A percentile compares a stretch with the other conserved stretches of the same genome.
Conservation (phyloP, 2,329 filamentous ascomycete species). For the Metarhizium brunneum region DNA sequence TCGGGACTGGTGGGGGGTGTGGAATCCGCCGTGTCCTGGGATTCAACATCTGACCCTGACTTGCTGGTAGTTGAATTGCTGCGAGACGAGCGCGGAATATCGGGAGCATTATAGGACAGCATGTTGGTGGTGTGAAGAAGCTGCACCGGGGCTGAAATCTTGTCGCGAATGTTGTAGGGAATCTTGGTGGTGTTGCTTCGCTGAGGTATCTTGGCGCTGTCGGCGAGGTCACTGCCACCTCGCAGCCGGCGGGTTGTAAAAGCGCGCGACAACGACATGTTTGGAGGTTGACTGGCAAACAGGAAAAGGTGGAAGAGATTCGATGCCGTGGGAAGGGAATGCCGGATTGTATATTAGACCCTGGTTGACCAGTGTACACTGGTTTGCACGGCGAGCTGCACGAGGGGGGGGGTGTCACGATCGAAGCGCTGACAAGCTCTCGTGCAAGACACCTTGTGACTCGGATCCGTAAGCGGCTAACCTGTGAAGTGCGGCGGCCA, state of each 20-base stretch:
- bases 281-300: conserved; percentile 4
- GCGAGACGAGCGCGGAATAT: conserved; percentile 52
- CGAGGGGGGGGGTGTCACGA: conserved; percentile 1
- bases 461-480: background rate
- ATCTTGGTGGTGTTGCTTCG: conserved; percentile 44
- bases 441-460: conserved; percentile 1
- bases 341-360: background rate
- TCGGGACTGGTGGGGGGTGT: conserved; percentile 64
- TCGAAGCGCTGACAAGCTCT: background rate
- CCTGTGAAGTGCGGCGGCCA: background rate
- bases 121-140: conserved; percentile 93
- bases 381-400: background rate
- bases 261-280: conserved; percentile 55
- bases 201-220: conserved; percentile 29
- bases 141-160: conserved; percentile 83
- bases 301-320: background rate
- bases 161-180: conserved; percentile 40
- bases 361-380: background rate
- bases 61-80: conserved; percentile 42
- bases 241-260: conserved; percentile 62
- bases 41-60: conserved; percentile 67
- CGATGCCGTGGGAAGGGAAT: conserved; percentile 1
- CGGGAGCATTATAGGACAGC: conserved; percentile 88
- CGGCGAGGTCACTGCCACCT: conserved; percentile 35
- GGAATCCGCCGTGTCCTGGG: conserved; percentile 41